Base-by-base conservation (phyloP, 2,329 filamentous ascomycete species). In the Verticillium albo-atrum region DNA sequence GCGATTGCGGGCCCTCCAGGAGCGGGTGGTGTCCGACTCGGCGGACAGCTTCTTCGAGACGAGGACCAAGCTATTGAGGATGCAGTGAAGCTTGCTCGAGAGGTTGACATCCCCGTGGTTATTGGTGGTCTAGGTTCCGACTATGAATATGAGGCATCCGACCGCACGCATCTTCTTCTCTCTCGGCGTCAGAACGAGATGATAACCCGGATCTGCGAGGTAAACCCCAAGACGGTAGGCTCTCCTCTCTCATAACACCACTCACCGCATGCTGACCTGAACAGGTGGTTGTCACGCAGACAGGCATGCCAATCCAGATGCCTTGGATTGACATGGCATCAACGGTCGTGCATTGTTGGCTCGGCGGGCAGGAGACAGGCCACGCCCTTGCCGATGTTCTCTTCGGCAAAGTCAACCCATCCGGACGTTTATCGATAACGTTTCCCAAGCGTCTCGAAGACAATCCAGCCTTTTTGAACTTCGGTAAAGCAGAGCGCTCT, bases 91-190 rank as follows among this genome's bases (percentile, higher is more conserved):
- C 23, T 82, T 6, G 86, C 86, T 7, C 76, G 77, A 62, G 73
- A 78, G 17, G 82, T 82, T 0, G 85, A 88, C 35, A 79, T 87
- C 37, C 85, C 87, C 3, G 77, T 87, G 52, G 55, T 71, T 0
- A 61, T 70, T 2, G 82, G 84, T 1, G 87, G 87, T 2, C 75
- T 89, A 17, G 87, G 87, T 55, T 78, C 68, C 4, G 89, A 91
- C 69, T 91, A 88, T 87, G 89, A 91, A 68, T 89, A 87, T 2
- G 89, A 91, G 70, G 88, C 88, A 1, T 89, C 89, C 61, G 88
- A 90, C 68, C 81, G 88, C 53, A 79, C 92, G 62, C 89, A 89
- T n/a, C 75, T 91, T 2, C 91, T 89, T 79, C 78, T 69, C 1
- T 68, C 74, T 14, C 72, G 85, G 57, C 81, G 83, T 60, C 75